Evolutionary conservation across 108 stramenopile species (phyloP), one percentile per base, ranked within the genome.

Genomic region (Pseudonitzschia pungens): DNA sequence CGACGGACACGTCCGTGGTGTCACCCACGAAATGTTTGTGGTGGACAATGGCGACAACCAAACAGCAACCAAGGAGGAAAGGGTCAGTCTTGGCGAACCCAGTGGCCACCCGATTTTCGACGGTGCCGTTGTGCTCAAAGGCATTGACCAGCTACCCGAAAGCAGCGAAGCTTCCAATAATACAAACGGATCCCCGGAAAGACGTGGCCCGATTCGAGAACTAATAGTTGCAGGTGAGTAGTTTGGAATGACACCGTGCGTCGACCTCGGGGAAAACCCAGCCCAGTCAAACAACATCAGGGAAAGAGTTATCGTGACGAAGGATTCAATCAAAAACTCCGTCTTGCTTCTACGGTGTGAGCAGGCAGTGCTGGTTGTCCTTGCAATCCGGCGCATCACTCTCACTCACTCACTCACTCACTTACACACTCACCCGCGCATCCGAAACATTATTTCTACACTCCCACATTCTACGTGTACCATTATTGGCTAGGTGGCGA

Each of bases 21-120:
- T 97, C 44, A 97, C 96, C 71, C 96, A 97, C 77, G 89, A 95
- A 77, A 90, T 84, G 86, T 97, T 93, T 69, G 74, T 96, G 11
- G 91, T 91, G 1, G 93, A 96, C 69, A 88, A 83, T n/a, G 76
- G 79, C 78, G 79, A 80, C 31, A 69, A 69, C 24, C 28, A 69
- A 4, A 12, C 59, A 4, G 29, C 52, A 26, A 80, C 69, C 26
- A 48, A 48, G 73, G 14, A 73, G 83, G 54, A 82, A 74, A 16
- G 79, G 84, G 26, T 81, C 84, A 32, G 86, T 86, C 0, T 90
- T 93, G 59, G 68, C 69, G 24, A 53, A 53, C 28, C 68, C 21
- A 6, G 4, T 20, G 16, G 28, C 3, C 24, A 24, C 22, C 58
- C 58, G n/a, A 43, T 8, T 27, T 24, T 72, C 21, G 70, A 78